phyloP scores from a whole-genome alignment of 371 early-diverging fungal species.

The Parasitella parasitica region DNA sequence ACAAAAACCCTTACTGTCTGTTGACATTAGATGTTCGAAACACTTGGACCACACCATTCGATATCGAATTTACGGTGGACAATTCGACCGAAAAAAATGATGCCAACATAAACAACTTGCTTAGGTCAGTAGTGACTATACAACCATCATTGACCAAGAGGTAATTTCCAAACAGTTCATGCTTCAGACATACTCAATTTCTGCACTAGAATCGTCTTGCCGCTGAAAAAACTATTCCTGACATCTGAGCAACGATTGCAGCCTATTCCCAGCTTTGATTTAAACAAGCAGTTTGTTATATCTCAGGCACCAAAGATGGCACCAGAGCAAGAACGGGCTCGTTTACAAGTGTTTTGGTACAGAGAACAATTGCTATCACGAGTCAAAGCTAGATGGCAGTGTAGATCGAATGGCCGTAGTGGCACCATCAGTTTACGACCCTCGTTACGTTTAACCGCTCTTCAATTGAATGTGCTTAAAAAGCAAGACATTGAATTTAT shows the following conservation, averaged over 20 bases:
- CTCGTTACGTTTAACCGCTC: constrained; percentile 50
- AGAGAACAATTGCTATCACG: constrained; percentile 64
- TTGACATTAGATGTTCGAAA: constrained; percentile 81
- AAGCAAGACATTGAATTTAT: constrained; percentile 66
- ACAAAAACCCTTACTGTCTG: constrained; percentile 66
- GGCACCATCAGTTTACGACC: constrained; percentile 59
- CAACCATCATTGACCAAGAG: constrained; percentile 41
- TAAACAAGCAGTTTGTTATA: constrained; percentile 80
- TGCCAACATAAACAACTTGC: neutral
- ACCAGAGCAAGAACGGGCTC: constrained; percentile 61
- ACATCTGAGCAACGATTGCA: constrained; percentile 46
- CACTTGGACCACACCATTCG: constrained; percentile 73
- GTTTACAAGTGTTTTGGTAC: constrained; percentile 80
- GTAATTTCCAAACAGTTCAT: no score
- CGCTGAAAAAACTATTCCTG: constrained; percentile 67
- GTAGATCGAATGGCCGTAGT: constrained; percentile 45
- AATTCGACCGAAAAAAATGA: constrained; percentile 14
- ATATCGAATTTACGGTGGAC: constrained; percentile 65
- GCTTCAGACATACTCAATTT: no score
- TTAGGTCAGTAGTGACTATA: constrained; percentile 17
- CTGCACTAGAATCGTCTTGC: constrained; percentile 70
- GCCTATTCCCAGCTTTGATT: constrained; percentile 71
- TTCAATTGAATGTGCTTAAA: constrained; percentile 58
- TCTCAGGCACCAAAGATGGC: constrained; percentile 55
- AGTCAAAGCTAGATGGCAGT: constrained; percentile 58